Evolutionary conservation across 176 grass and related monocot genomes (phyloP).

Genomic region (Pontederia crassipes): DNA sequence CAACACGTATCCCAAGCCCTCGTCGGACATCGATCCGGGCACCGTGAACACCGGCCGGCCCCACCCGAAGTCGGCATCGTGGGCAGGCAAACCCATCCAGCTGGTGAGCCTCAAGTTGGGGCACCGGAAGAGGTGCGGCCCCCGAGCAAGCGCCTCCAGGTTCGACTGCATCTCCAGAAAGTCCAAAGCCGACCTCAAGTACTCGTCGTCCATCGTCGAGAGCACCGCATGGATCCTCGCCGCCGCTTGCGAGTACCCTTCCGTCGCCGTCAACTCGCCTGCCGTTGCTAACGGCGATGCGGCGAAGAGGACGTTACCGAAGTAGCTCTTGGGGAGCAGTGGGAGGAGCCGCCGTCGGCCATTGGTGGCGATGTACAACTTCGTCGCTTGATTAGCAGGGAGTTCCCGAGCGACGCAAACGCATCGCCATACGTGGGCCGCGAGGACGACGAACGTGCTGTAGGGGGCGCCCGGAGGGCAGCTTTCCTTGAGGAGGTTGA

Average conservation of each 20-base stretch:
- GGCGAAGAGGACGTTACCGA: too few relatives aligned
- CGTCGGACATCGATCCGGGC: constrained; percentile 52
- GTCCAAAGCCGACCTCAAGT: constrained; percentile 1
- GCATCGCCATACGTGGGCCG: too few relatives aligned
- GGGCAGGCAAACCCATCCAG: constrained; percentile 55
- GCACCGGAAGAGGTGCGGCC: constrained; percentile 17
- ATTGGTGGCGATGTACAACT: too few relatives aligned
- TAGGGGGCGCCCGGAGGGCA: too few relatives aligned
- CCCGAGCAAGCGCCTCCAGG: constrained; percentile 12
- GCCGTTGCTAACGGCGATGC: too few relatives aligned
- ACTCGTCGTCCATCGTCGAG: not conserved
- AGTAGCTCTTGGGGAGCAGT: too few relatives aligned
- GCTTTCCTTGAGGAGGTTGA: too few relatives aligned
- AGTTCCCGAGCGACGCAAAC: too few relatives aligned
- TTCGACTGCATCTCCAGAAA: constrained; percentile 7
- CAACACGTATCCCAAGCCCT: constrained; percentile 46
- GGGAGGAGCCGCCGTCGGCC: too few relatives aligned
- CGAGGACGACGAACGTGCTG: too few relatives aligned
- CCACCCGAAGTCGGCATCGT: constrained; percentile 76
- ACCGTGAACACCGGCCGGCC: constrained; percentile 35
- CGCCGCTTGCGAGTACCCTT: not conserved
- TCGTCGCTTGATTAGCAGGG: too few relatives aligned
- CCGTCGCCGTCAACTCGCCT: too few relatives aligned
- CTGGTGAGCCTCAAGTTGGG: constrained; percentile 33
- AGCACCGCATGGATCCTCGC: not conserved